A percentile compares a stretch with the other conserved stretches of the same genome.
phyloP scores from a whole-genome alignment of 2,329 filamentous ascomycete genomes.

The Diaporthe citri region DNA sequence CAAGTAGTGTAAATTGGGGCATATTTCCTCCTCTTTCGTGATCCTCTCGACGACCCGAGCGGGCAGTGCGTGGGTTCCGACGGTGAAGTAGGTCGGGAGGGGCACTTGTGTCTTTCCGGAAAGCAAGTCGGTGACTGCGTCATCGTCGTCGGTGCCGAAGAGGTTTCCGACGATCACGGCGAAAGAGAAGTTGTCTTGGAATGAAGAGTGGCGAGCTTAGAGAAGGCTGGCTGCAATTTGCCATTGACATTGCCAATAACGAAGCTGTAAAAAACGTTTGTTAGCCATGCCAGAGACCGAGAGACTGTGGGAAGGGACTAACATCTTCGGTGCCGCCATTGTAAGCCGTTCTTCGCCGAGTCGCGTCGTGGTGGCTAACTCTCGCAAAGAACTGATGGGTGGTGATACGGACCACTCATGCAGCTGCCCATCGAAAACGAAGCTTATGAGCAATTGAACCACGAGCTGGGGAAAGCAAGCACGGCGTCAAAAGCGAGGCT shows the following conservation, averaged over 20 bases:
- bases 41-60: constrained; percentile 78
- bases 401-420: neutral
- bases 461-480: neutral
- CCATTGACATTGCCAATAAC: constrained; percentile 89
- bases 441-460: neutral
- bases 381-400: neutral
- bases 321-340: constrained; percentile 40
- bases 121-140: constrained; percentile 73
- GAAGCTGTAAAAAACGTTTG: constrained; percentile 63
- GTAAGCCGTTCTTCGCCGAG: neutral
- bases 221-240: constrained; percentile 79
- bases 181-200: constrained; percentile 87
- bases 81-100: constrained; percentile 90
- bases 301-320: neutral
- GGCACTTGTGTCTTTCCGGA: constrained; percentile 80
- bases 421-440: neutral
- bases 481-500: neutral
- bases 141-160: constrained; percentile 73
- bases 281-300: neutral
- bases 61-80: constrained; percentile 82
- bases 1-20: constrained; percentile 90
- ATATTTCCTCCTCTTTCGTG: constrained; percentile 79
- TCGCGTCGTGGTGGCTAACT: neutral
- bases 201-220: constrained; percentile 84
- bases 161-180: constrained; percentile 88